Evolutionary conservation across 306 rosid genomes (phyloP).

Genomic region (Styphnolobium japonicum): DNA sequence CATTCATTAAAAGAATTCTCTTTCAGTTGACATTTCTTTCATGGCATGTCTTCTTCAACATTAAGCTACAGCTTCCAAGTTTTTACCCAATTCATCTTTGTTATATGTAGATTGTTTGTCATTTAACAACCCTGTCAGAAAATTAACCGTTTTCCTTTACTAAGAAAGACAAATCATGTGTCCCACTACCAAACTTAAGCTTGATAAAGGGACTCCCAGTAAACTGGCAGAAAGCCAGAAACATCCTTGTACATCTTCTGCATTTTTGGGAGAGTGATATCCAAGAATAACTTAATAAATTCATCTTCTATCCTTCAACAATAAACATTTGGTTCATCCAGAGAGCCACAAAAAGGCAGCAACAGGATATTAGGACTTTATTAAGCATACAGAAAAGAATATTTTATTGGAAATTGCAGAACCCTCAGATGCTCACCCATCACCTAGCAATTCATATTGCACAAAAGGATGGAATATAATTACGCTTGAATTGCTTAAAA

Average conservation of each 20-base stretch:
- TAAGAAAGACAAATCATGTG: background rate
- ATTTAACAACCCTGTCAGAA: background rate
- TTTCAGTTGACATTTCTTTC: background rate
- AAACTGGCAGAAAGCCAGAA: background rate
- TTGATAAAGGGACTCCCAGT: background rate
- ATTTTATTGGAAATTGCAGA: background rate
- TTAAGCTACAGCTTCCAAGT: background rate
- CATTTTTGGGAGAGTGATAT: background rate
- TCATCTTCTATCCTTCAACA: background rate
- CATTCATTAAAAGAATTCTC: background rate
- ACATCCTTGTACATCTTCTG: background rate
- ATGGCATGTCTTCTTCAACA: background rate
- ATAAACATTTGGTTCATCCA: background rate
- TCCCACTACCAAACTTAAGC: background rate
- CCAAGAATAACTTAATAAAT: background rate
- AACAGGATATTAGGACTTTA: background rate
- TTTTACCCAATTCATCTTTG: background rate
- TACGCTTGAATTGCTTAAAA: slow-evolving; percentile 2
- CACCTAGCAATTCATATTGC: slow-evolving; percentile 22
- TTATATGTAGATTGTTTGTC: background rate
- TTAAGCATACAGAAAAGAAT: background rate
- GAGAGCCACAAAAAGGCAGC: background rate
- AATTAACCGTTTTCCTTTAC: background rate
- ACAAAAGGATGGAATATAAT: background rate
- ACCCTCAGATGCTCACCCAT: slow-evolving; percentile 9